These are phyloP conservation scores for Rauvolfia tetraphylla DNA, from an alignment of 257 asterid genomes.

Conservation along the genomic window DNA sequence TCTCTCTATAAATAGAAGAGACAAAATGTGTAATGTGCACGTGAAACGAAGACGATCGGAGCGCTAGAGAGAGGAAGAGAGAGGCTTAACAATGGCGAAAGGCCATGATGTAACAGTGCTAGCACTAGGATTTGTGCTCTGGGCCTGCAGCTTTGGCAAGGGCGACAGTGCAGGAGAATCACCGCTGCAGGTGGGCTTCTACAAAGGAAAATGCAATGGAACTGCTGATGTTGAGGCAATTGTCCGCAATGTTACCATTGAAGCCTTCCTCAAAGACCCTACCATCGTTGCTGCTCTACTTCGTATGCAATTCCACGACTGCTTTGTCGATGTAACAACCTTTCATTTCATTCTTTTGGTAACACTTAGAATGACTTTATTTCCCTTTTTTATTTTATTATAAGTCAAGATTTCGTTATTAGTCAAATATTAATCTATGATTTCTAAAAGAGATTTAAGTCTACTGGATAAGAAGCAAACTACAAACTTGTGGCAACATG, in stretches of 20 bases:
- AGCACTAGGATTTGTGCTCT: background rate
- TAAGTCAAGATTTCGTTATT: no score
- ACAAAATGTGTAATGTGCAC: background rate
- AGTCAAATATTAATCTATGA: background rate
- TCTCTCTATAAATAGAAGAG: background rate
- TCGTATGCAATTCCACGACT: slow-evolving; percentile 37
- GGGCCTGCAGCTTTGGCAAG: background rate
- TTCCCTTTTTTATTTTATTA: no score
- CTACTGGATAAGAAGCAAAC: no score
- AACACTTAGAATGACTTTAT: no score
- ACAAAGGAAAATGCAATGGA: slow-evolving; percentile 15
- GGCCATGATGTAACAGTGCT: no score
- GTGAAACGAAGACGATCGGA: background rate
- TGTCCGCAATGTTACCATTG: slow-evolving; percentile 6
- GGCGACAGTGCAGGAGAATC: background rate
- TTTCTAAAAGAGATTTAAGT: no score
- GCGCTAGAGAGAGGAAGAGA: background rate
- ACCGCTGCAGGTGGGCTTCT: slow-evolving; percentile 18
- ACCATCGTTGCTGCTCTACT: slow-evolving; percentile 32
- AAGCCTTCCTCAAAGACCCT: slow-evolving; percentile 14
- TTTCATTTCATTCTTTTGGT: background rate
- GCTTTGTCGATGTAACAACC: slow-evolving; percentile 27
- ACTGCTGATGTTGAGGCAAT: slow-evolving; percentile 20
- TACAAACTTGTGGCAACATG: no score
- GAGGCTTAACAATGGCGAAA: background rate